Base-by-base conservation (phyloP, 352 stramenopile genomes). In the Phytophthora lateralis region DNA sequence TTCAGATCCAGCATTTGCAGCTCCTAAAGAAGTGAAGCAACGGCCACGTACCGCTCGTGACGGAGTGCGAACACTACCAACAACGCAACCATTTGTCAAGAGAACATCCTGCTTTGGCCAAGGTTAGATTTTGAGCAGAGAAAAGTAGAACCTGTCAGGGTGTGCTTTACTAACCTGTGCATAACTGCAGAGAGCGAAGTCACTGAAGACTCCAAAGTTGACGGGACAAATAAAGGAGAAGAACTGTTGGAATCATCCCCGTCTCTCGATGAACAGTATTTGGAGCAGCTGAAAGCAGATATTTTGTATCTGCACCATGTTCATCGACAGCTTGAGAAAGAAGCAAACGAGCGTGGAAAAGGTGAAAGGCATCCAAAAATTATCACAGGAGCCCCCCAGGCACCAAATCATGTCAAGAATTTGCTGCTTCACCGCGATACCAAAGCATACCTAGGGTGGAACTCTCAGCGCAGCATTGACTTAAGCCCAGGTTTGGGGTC, bases 201-300 rank as follows among this genome's bases (percentile, higher is more conserved):
- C 12, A 39, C 30, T 6, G n/a, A 12, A 60, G 29, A 24, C 11
- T 37, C 52, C 61, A 51, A 60, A 48, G 2, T 27, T 14, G 46
- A 59, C 17, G 18, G 17, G 0, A 24, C 37, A 35, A 21, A 39
- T 8, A 34, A 42, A 9, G 30, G 15, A 18, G 56, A 69, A 4
- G 53, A 48, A 32, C 12, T n/a, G 2, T 17, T 18, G 5, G 8
- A 35, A 0, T 17, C n/a, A 8, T 27, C 34, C 5, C 11, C 38
- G 14, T 53, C 9, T 20, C 53, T 67, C 0, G 78, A 87, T 27
- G 62, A 85, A 24, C 60, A 58, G 12, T 91, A 91, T 46, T 57
- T 91, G 27, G 55, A 46, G 10, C 82, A 89, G 44, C 60, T 91
- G 17, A 89, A 91, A 34, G 50, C 50, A 18, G 78, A 89, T 46